phyloP scores from a whole-genome alignment of 805 yeast species.

The Candida berthetii region DNA sequence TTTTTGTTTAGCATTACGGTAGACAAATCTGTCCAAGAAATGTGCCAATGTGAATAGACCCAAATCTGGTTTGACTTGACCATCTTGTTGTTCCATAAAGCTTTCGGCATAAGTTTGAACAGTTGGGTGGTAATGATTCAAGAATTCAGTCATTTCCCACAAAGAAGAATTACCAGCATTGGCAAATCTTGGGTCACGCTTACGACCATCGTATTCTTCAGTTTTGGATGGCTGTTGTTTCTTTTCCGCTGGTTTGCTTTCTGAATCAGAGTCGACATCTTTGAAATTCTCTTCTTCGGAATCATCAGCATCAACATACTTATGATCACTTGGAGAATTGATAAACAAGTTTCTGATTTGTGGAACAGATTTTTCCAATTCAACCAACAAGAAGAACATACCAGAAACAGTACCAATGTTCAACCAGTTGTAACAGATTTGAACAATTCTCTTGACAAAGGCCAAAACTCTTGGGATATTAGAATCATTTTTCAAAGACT shows the following conservation, averaged over 20 bases:
- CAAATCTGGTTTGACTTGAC: conserved; percentile 73
- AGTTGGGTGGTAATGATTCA: conserved; percentile 88
- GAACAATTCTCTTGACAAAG: conserved; percentile 85
- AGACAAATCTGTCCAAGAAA: conserved; percentile 93
- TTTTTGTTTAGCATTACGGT: conserved; percentile 84
- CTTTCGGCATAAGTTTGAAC: conserved; percentile 74
- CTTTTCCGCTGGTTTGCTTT: conserved; percentile 10
- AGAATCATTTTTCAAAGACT: conserved; percentile 69
- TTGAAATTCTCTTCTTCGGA: conserved; percentile 30
- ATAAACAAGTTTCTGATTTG: conserved; percentile 57
- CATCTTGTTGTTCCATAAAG: conserved; percentile 35
- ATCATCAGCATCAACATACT: conserved; percentile 41
- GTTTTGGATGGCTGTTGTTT: conserved; percentile 3
- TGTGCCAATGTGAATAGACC: conserved; percentile 84
- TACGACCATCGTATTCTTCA: conserved; percentile 65
- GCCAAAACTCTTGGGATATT: conserved; percentile 66
- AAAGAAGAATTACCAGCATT: conserved; percentile 74
- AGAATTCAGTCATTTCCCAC: conserved; percentile 80
- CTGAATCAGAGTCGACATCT: conserved; percentile 24
- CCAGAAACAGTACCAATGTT: conserved; percentile 87
- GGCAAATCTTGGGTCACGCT: conserved; percentile 92
- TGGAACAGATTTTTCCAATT: conserved; percentile 59
- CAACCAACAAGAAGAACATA: conserved; percentile 66
- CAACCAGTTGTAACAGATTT: conserved; percentile 79
- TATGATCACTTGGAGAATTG: conserved; percentile 46